phyloP scores from a whole-genome alignment of 1,284 basidiomycete species.

The Coniophora puteana region DNA sequence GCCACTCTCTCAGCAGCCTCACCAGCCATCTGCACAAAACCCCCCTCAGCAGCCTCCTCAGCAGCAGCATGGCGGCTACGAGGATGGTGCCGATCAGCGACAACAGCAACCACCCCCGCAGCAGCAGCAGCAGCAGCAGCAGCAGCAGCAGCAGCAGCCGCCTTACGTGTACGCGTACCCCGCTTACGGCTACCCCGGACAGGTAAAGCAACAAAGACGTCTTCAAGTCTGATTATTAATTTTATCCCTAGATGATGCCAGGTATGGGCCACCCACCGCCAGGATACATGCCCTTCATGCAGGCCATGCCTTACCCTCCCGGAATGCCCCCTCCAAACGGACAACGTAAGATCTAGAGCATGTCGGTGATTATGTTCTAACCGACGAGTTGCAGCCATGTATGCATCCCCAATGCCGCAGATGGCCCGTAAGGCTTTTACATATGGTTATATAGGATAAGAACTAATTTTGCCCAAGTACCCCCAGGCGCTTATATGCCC shows the following conservation, averaged over 20 bases:
- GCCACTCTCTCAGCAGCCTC: conserved; percentile 49
- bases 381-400: conserved; percentile 56
- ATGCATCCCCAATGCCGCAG: conserved; percentile 73
- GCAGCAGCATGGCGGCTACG: conserved; percentile 68
- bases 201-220: conserved; percentile 46
- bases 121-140: too few relatives aligned
- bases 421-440: conserved; percentile 66
- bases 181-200: conserved; percentile 70
- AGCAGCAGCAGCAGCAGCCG: too few relatives aligned
- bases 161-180: conserved; percentile 72
- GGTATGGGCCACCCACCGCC: conserved; percentile 76
- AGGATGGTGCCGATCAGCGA: conserved; percentile 65
- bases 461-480: too few relatives aligned
- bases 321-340: conserved; percentile 71
- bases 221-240: conserved; percentile 11
- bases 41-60: conserved; percentile 60
- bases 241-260: conserved; percentile 74
- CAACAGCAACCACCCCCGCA: too few relatives aligned
- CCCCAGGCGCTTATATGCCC: conserved; percentile 73
- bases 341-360: conserved; percentile 31
- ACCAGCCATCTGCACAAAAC: conserved; percentile 63
- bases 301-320: conserved; percentile 75
- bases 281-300: conserved; percentile 72
- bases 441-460: neutral
- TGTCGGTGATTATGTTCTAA: neutral